These are phyloP conservation scores for Fomitopsis betulina DNA, from an alignment of 1,284 basidiomycete genomes.

Conservation along the genomic window DNA sequence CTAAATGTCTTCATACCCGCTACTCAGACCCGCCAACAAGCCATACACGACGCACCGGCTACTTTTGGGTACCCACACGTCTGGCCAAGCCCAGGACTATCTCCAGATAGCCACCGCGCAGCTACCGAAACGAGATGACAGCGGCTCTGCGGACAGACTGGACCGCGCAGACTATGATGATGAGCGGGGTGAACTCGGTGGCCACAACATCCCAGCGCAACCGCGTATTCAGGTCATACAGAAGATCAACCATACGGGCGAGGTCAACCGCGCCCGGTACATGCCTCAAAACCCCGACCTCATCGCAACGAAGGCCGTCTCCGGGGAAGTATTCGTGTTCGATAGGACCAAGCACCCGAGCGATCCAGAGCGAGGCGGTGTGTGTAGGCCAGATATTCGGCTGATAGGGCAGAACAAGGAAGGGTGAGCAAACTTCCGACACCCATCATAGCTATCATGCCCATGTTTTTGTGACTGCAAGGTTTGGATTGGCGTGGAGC, in stretches of 20 bases:
- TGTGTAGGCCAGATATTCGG: conserved; percentile 89
- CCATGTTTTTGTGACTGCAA: conserved; percentile 23
- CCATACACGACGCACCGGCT: conserved; percentile 92
- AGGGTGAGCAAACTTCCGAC: conserved; percentile 57
- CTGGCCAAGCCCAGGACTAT: conserved; percentile 91
- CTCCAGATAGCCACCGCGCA: conserved; percentile 95
- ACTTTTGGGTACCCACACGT: conserved; percentile 96
- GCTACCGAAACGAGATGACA: conserved; percentile 76
- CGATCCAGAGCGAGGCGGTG: conserved; percentile 81
- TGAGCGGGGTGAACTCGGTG: conserved; percentile 88
- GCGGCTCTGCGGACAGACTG: conserved; percentile 64
- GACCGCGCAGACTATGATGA: conserved; percentile 87
- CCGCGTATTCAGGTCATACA: conserved; percentile 90
- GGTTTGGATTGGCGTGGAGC: conserved; percentile 94
- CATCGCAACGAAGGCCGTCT: conserved; percentile 91
- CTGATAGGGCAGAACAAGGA: conserved; percentile 89
- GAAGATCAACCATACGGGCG: conserved; percentile 93
- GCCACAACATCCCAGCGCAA: conserved; percentile 71
- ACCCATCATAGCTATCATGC: too few relatives aligned
- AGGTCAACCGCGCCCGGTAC: conserved; percentile 96
- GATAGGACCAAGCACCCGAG: conserved; percentile 97
- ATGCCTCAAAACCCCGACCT: conserved; percentile 99
- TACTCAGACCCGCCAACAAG: conserved; percentile 73
- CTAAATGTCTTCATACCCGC: neutral
- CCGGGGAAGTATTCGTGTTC: conserved; percentile 90